Evolutionary conservation across 164 flowering plant genomes (phyloP).

Genomic region (Chloranthus sessilifolius): DNA sequence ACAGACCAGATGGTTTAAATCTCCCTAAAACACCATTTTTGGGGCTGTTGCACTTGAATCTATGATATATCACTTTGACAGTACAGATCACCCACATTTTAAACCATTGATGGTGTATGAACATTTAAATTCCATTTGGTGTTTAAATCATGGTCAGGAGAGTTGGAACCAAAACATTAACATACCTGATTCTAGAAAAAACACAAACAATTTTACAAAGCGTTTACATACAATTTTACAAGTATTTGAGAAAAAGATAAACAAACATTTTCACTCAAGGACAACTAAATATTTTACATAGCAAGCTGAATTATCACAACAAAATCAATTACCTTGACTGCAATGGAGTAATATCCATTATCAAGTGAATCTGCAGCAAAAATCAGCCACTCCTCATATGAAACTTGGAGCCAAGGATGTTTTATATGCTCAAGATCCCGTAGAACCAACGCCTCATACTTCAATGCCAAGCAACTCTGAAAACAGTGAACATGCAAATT

Average conservation of each 20-base stretch:
- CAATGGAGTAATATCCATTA: conserved; percentile 50
- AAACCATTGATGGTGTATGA: too few species aligned
- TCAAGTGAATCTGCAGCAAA: conserved; percentile 60
- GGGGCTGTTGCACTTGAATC: too few species aligned
- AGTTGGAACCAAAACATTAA: too few species aligned
- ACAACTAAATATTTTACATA: too few species aligned
- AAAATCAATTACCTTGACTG: conserved; percentile 43
- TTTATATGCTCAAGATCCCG: conserved; percentile 41
- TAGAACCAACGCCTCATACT: conserved; percentile 70
- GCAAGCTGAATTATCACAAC: neutral
- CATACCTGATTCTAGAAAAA: too few species aligned
- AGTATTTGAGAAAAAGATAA: neutral
- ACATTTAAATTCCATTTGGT: too few species aligned
- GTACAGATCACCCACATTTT: too few species aligned
- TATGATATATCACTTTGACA: too few species aligned
- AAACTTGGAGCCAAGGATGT: conserved; percentile 43
- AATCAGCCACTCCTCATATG: conserved; percentile 52
- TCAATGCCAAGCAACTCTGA: conserved; percentile 82
- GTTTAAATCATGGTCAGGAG: too few species aligned
- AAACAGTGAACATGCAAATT: neutral
- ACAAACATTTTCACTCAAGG: neutral
- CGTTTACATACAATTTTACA: too few species aligned
- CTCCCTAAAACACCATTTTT: too few species aligned
- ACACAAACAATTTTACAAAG: neutral
- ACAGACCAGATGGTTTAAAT: too few species aligned